Evolutionary conservation across 2,329 filamentous ascomycete species (phyloP), one percentile per base, ranked within the genome.

Genomic region (Coniella lustricola): DNA sequence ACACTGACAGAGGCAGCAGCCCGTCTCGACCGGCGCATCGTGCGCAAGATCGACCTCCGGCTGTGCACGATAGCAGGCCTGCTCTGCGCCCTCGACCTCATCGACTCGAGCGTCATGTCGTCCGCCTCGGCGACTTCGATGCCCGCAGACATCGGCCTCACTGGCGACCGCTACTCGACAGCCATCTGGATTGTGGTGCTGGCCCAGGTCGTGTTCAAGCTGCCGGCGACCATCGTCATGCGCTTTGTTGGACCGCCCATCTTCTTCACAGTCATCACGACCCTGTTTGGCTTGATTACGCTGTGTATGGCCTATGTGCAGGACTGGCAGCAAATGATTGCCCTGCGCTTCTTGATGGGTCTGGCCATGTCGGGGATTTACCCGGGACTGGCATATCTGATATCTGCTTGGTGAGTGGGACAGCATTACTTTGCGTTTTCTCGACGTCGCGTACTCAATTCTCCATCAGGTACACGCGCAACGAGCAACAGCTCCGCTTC

Each of bases 101-200:
- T 87, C 13, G 84, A 87, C 65, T 80, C 76, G 42, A 82, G 82
- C 35, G 82, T 87, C 56, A 81, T 87, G 49, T 82, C 79, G 1
- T 82, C 77, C 7, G 84, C 83, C 0, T 81, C 81, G 1, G 83
- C 87, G 9, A 87, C 84, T 0, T 81, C 74, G 21, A 84, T 87
- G 78, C 71, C 81, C 40, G 59, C 66, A 10, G 83, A 87, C 58
- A 69, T 87, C 36, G 73, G 75, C 14, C 68, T 87, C 12, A 73
- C 78, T 36, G 82, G 82, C 18, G 79, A 82, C 54, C 72, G 82
- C 34, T 87, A 84, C 60, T 84, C 80, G 1, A 75, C 87, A 4
- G 75, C 81, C 18, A 87, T 88, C 49, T 84, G 87, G 66, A 84
- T 87, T 60, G 86, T 87, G 64, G 86, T 83, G 9, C 74, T 87